These are phyloP conservation scores for Calonectria leucothoes DNA, from an alignment of 2,329 filamentous ascomycete genomes.

Conservation along the genomic window DNA sequence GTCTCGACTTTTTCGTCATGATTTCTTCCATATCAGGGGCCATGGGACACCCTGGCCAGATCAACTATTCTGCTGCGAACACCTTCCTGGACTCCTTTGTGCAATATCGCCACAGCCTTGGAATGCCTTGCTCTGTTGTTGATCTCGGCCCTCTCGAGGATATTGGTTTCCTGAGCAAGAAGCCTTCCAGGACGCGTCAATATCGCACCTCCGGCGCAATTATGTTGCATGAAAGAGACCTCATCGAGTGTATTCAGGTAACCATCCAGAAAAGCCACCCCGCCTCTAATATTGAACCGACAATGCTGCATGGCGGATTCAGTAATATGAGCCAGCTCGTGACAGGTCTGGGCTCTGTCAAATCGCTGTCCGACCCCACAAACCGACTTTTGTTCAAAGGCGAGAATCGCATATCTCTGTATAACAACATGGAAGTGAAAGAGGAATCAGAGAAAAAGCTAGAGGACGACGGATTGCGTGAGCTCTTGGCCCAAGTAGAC, in stretches of 20 bases:
- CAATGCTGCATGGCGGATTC: accelerated
- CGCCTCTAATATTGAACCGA: neutral
- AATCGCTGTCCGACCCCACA: neutral
- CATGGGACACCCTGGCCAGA: slow-evolving; percentile 48
- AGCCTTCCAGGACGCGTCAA: neutral
- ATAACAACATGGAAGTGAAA: neutral
- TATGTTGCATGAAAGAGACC: neutral
- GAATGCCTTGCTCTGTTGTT: slow-evolving; percentile 33
- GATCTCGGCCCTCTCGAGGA: neutral
- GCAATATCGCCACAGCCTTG: slow-evolving; percentile 46
- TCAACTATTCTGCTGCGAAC: slow-evolving; percentile 55
- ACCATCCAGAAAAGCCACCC: neutral
- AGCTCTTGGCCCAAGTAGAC: neutral
- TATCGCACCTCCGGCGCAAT: neutral
- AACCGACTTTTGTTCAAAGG: neutral
- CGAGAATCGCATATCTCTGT: neutral
- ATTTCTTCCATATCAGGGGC: slow-evolving; percentile 47
- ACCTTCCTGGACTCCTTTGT: slow-evolving; percentile 53
- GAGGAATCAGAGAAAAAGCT: neutral
- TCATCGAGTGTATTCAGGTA: neutral
- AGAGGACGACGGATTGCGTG: neutral
- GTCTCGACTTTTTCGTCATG: slow-evolving; percentile 52
- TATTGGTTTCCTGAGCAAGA: neutral
- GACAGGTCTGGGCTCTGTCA: neutral
- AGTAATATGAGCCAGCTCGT: neutral